phyloP scores from a whole-genome alignment of 208 protist species.

The Tritrichomonas musculus region DNA sequence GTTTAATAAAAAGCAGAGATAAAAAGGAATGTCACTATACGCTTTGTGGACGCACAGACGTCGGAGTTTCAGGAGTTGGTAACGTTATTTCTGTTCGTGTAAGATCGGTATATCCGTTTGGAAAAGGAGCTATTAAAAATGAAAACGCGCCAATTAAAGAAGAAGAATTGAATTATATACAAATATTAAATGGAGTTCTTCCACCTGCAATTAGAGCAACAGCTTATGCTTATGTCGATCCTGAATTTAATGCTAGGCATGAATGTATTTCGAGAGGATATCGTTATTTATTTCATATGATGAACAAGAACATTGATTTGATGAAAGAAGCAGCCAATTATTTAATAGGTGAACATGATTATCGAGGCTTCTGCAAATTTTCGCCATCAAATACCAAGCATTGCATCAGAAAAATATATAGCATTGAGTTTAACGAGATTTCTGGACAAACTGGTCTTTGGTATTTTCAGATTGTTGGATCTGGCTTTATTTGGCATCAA shows the following conservation, averaged over 20 bases:
- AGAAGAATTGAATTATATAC: constrained; percentile 7
- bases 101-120: neutral
- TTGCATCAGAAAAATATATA: neutral
- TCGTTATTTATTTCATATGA: neutral
- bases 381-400: neutral
- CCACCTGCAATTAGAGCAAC: constrained; percentile 19
- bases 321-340: neutral
- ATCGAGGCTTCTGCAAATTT: neutral
- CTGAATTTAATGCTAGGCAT: constrained; percentile 27
- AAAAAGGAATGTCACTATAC: neutral
- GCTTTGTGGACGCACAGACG: neutral
- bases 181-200: neutral
- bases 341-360: neutral
- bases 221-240: neutral
- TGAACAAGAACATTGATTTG: neutral
- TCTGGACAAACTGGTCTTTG: neutral
- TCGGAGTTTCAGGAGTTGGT: constrained; percentile 20
- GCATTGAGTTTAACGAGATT: neutral
- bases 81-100: constrained; percentile 20
- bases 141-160: neutral
- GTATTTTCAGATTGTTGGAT: constrained; percentile 21
- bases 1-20: neutral
- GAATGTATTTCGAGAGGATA: neutral
- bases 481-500: constrained; percentile 28
- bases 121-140: neutral